Conservation (phyloP, 495 filamentous ascomycete genomes). For the Podospora tetraspora region DNA sequence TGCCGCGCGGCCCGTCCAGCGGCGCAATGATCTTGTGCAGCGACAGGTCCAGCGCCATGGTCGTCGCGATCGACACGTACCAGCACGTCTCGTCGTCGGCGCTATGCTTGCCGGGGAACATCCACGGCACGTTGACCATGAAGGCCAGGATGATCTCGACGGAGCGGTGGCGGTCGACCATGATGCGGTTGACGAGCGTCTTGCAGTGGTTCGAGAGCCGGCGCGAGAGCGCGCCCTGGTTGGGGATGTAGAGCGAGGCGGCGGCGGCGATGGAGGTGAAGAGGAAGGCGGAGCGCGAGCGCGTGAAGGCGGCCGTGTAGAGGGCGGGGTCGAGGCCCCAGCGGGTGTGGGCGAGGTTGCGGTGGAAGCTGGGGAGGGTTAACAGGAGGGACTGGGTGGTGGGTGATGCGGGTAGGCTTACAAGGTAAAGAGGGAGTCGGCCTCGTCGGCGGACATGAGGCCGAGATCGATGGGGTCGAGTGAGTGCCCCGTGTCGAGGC, state of each 20-base stretch:
- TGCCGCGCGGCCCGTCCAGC: slow-evolving; percentile 42
- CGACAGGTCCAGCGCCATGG: slow-evolving; percentile 62
- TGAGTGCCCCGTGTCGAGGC: slow-evolving; percentile 54
- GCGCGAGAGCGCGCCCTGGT: slow-evolving; percentile 56
- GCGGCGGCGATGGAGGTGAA: slow-evolving; percentile 65
- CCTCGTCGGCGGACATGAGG: slow-evolving; percentile 56
- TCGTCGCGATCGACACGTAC: slow-evolving; percentile 63
- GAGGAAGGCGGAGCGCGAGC: slow-evolving; percentile 60
- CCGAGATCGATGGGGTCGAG: slow-evolving; percentile 65
- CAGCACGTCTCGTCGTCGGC: slow-evolving; percentile 68
- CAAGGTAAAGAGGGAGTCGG: slow-evolving; percentile 59
- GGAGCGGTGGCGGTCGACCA: slow-evolving; percentile 54
- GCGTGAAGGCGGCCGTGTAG: slow-evolving; percentile 59
- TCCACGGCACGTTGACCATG: slow-evolving; percentile 75
- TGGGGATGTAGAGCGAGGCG: slow-evolving; percentile 59
- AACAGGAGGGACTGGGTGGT: background rate
- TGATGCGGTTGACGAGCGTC: slow-evolving; percentile 55
- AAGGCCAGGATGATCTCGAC: slow-evolving; percentile 70
- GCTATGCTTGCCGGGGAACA: slow-evolving; percentile 60
- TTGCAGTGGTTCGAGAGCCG: slow-evolving; percentile 60
- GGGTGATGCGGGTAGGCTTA: slow-evolving; percentile 30
- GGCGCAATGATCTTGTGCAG: slow-evolving; percentile 63
- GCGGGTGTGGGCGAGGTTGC: slow-evolving; percentile 65
- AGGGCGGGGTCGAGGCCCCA: slow-evolving; percentile 66
- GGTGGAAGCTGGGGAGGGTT: slow-evolving; percentile 51